Evolutionary conservation across 1,284 basidiomycete genomes (phyloP).

Genomic region (Moesziomyces sp.): DNA sequence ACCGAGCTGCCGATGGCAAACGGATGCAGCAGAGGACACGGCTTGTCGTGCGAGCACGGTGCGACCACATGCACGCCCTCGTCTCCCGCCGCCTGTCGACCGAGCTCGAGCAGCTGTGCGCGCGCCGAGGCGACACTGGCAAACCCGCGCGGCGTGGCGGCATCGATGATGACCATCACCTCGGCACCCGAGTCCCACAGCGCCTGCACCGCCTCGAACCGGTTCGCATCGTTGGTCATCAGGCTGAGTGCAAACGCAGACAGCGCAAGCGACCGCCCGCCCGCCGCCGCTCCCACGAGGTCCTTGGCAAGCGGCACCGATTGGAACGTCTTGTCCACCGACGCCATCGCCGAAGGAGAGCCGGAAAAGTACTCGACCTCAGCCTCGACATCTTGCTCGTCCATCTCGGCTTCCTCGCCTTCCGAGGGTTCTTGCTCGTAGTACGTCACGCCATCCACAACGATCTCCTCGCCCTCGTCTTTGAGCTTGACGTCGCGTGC

Average conservation of each 20-base stretch:
- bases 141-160: conserved; percentile 81
- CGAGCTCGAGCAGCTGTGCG: conserved; percentile 78
- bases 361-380: conserved; percentile 28
- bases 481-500: conserved; percentile 21
- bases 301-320: conserved; percentile 32
- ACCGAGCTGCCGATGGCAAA: conserved; percentile 30
- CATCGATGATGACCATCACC: conserved; percentile 80
- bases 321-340: conserved; percentile 30
- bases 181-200: conserved; percentile 88
- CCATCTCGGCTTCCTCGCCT: not conserved
- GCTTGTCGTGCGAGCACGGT: conserved; percentile 89
- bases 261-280: conserved; percentile 74
- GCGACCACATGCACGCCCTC: conserved; percentile 75
- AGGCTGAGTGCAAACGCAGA: conserved; percentile 87
- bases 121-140: conserved; percentile 84
- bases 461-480: conserved; percentile 35
- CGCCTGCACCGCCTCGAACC: conserved; percentile 78
- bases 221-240: conserved; percentile 74
- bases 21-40: conserved; percentile 77
- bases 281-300: conserved; percentile 2
- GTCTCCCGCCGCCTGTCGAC: conserved; percentile 55
- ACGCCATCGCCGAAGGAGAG: conserved; percentile 30
- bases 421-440: conserved; percentile 33
- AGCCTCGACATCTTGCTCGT: conserved; percentile 6
- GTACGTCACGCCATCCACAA: conserved; percentile 28